Evolutionary conservation across 2,329 filamentous ascomycete genomes (phyloP), one percentile per base, ranked within the genome.

Genomic region (Malbranchea zuffiana): DNA sequence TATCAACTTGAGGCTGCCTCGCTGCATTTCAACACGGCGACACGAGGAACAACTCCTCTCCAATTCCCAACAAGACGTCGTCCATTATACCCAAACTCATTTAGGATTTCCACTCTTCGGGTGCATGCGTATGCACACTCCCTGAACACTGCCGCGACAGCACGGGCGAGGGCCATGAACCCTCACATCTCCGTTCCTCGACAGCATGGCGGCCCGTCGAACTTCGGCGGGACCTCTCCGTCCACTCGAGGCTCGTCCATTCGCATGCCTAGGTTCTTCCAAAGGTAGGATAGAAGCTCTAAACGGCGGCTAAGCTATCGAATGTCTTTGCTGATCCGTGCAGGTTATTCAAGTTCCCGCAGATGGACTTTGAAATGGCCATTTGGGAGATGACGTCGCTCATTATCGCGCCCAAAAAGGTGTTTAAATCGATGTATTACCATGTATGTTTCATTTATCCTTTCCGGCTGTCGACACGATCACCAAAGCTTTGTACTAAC

Each of bases 321-420:
- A 4, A 3, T 17, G 8, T 29, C 17, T 11, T 18, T 37, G 11
- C 17, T 12, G 11, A 18, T 37, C 18, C 10, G 11, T 17, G 29
- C 34, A 70, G 68, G 40, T 61, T 80, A 33, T 79, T 80, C 68
- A 81, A 81, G 56, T 80, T 80, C 51, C 75, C 76, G 7, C 76
- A 79, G 49, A 80, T 81, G 77, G 77, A 81, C 63, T 81, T 81
- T 53, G 77, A 81, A 54, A 78, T 79, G 67, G 77, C 77, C 13
- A 72, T 79, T 47, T 81, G 77, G 77, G 77, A 81, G 56, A 80
- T 81, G 72, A 78, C 74, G 44, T 74, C 71, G 49, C 63, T 81
- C 36, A 66, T 81, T 45, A 74, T 80, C 52, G 73, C 75, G 20
- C 77, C 77, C 0, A 80, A 80, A 61, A 80, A 80, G 54, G 77